A percentile compares a stretch with the other conserved stretches of the same genome.
These are phyloP conservation scores for Symbiodinium pilosum DNA, from an alignment of 73 alveolate species.

Conservation along the genomic window DNA sequence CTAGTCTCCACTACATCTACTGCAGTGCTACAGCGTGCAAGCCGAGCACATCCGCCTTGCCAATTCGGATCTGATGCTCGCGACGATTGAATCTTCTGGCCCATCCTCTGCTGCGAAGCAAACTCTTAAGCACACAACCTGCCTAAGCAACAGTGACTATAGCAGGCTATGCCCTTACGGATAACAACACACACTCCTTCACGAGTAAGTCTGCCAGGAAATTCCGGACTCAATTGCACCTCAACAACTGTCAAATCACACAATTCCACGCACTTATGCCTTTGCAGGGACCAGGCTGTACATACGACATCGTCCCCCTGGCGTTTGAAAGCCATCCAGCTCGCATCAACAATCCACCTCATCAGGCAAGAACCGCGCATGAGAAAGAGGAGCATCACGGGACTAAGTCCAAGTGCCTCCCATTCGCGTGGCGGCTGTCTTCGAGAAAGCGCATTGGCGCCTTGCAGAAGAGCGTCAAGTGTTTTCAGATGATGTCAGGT, in stretches of 20 bases:
- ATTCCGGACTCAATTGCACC: neutral
- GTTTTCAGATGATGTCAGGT: too few relatives aligned
- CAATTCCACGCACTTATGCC: neutral
- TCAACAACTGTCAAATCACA: neutral
- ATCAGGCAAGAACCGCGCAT: too few relatives aligned
- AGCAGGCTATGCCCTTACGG: neutral
- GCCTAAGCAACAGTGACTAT: neutral
- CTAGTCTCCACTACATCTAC: too few relatives aligned
- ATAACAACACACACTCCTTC: neutral
- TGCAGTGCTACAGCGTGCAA: too few relatives aligned
- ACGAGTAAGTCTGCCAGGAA: neutral
- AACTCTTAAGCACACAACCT: neutral
- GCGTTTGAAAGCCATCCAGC: constrained; percentile 29
- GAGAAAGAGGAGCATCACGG: too few relatives aligned
- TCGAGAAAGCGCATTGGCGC: too few relatives aligned
- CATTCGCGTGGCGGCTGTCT: too few relatives aligned
- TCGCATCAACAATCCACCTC: constrained; percentile 39
- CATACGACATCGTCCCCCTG: neutral
- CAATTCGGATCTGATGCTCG: constrained; percentile 44
- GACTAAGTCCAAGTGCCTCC: too few relatives aligned
- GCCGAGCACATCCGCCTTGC: too few relatives aligned
- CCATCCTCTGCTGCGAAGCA: neutral
- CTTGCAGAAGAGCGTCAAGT: too few relatives aligned
- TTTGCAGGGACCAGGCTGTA: neutral
- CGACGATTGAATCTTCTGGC: constrained; percentile 61